Percentiles rank a stretch among this genome's conserved stretches.
These are phyloP conservation scores for Boechera divaricarpa DNA, from an alignment of 345 rosid genomes.

Conservation along the genomic window DNA sequence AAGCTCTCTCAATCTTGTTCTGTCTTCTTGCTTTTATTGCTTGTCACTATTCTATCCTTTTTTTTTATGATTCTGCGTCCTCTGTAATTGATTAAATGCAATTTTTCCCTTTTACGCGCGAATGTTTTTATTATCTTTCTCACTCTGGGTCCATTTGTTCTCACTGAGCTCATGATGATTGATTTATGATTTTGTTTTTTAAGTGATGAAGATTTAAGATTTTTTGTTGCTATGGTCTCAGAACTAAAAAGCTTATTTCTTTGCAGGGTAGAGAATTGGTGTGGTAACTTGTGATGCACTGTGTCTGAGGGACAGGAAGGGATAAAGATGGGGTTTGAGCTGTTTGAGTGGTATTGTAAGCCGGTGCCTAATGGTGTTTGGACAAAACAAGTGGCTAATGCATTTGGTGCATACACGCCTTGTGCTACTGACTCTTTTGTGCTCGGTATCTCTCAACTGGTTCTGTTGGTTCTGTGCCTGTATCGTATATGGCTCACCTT, in stretches of 20 bases:
- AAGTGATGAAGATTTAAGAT: not conserved
- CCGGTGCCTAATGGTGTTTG: conserved; percentile 82
- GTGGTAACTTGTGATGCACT: conserved; percentile 31
- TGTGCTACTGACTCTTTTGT: conserved; percentile 88
- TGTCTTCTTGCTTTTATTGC: conserved; percentile 31
- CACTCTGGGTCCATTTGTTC: conserved; percentile 34
- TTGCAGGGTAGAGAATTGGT: conserved; percentile 25
- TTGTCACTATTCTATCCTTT: conserved; percentile 18
- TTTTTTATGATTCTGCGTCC: not conserved
- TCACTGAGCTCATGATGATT: conserved; percentile 10
- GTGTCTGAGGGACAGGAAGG: conserved; percentile 10
- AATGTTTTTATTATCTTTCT: conserved; percentile 20
- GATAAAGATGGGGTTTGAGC: conserved; percentile 61
- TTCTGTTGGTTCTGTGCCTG: conserved; percentile 67
- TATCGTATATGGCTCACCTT: conserved; percentile 81
- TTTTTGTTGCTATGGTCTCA: not conserved
- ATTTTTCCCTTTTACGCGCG: conserved; percentile 17
- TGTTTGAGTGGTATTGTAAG: conserved; percentile 84
- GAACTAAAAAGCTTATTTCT: conserved; percentile 1
- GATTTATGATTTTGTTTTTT: not conserved
- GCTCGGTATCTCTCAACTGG: conserved; percentile 64
- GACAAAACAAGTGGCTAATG: conserved; percentile 81
- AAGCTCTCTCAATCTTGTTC: conserved; percentile 1
- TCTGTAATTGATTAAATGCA: conserved; percentile 13
- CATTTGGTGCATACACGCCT: conserved; percentile 94